Evolutionary conservation across 768 basidiomycete genomes (phyloP), one percentile per base, ranked within the genome.

Genomic region (Suillus occidentalis): DNA sequence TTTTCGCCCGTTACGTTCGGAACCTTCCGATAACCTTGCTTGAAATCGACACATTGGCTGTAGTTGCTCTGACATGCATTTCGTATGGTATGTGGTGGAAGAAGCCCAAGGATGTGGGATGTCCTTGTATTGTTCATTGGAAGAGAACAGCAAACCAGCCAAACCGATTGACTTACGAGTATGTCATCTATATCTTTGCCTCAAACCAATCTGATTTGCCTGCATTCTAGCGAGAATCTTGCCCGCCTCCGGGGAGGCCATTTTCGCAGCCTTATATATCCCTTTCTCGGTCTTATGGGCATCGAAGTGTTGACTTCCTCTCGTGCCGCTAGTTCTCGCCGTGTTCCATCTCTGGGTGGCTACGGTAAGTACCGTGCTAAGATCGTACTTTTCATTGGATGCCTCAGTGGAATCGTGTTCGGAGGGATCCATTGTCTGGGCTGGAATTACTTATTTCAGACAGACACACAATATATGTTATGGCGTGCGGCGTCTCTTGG

Each of bases 41-140:
- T 13, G 78, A 82, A 66, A 63, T 81, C n/a, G 66, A 75, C 3
- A 82, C 80, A 2, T 31, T 80, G 39, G 79, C 74, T 0, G 77
- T 76, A 55, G 72, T 72, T 2, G 47, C 71, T 2, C 66, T 80
- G 39, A 80, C 76, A 37, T 65, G 72, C 10, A 63, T 72, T 28
- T 73, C 72, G 16, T 81, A 78, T 64, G 39, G 62, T 1, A 61
- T 78, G 1, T 81, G 81, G 80, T 81, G 77, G 79, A 40, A 73
- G 31, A 82, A 82, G 68, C 81, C 80, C 2, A 71, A 75, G 16
- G 75, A 77, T 59, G 76, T 80, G 0, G 66, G 65, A 13, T 65
- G 65, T 13, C 72, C 70, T 22, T 49, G n/a, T 36, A 12, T 42
- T 36, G 47, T 63, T 28, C 20, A 59, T 36, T 60, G 39, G 42